Base-by-base conservation (phyloP, 805 yeast species). In the Debaryomyces castellii region DNA sequence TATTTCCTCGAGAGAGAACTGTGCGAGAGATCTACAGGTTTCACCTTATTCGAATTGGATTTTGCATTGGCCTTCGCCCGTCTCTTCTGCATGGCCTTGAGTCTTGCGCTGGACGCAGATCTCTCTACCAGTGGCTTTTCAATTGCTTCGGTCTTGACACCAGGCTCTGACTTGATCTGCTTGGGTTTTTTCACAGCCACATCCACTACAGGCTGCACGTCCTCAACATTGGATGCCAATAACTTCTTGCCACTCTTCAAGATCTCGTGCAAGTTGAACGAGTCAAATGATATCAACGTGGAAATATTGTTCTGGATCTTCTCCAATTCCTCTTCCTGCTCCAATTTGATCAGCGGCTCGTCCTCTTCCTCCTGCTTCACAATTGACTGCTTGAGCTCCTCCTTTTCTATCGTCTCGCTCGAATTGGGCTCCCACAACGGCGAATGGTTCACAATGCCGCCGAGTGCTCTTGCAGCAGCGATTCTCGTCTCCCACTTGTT, bases 401-500 rank as follows among this genome's bases (percentile, higher is more conserved):
- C 64, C 42, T 52, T 51, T 36, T 61, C 56, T n/a, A 58, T 53
- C 4, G 53, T 63, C 32, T 63, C 72, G 22, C 64, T 67, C 7
- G 59, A 53, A 54, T 86, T 87, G 1, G 98, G 98, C 58, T 89
- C 89, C 98, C 98, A 94, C 24, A 73, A 57, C 0, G 78, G 76
- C 1, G 91, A 82, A 63, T 89, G 84, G 37, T 81, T 80, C 3
- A 90, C 92, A 23, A 94, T 90, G 3, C 96, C 96, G 7, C 98
- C 98, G 54, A 94, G 79, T 0, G 99, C 98, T 44, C 89, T 73
- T 0, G 97, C 97, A 1, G 99, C 94, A 1, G 98, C 83, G 1
- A 87, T 85, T 62, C 99, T 78, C 0, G 99, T 91, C 63, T 94
- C 99, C 99, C 99, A 94, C 66, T 85, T 89, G 47, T 74, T 77